Base-by-base conservation (phyloP, 2,329 filamentous ascomycete genomes). In the Alternaria tenuissima region DNA sequence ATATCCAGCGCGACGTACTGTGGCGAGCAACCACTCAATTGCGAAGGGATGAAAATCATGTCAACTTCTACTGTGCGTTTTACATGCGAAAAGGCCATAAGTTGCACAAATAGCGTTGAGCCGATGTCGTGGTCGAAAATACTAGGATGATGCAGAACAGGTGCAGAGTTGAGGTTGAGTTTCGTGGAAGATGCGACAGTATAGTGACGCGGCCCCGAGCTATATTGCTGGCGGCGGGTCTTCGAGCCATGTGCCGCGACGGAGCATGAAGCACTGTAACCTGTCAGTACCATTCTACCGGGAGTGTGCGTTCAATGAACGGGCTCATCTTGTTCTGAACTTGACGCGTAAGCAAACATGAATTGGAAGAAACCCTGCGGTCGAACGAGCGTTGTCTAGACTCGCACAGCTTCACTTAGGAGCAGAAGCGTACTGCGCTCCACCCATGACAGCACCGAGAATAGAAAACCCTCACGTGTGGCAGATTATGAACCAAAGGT, bases 401-500 rank as follows among this genome's bases (percentile, higher is more conserved):
- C 52, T 44, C 26, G 57, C 38, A 59, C 52, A 49, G 52, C 57
- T 55, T 59, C 39, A 55, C 3, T 43, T 28, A n/a, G 14, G 34
- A 24, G 22, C 8, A 7, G 12, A 43, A 38, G 43, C 39, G 42
- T 49, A 32, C 38, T 28, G 43, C 28, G 14, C 20, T 48, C 16
- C 20, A 44, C 20, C 46, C 16, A 47, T 24, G 44, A 18, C 22
- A 39, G 20, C n/a, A 39, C 44, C 32, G 26, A 22, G 18, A 51
- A 38, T 36, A 42, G 18, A 51, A 52, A 34, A 39, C 34, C 41
- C 57, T 60, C 53, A 60, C 57, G 46, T 32, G 20, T 54, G 51
- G 26, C 26, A 49, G 38, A 46, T 22, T 28, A n/a, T 20, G 44
- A 38, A 51, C 57, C 53, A 60, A 57, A 69, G 39, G 44, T 65